Conservation (phyloP, 2,329 filamentous ascomycete genomes). For the Elsinoe necatrix region DNA sequence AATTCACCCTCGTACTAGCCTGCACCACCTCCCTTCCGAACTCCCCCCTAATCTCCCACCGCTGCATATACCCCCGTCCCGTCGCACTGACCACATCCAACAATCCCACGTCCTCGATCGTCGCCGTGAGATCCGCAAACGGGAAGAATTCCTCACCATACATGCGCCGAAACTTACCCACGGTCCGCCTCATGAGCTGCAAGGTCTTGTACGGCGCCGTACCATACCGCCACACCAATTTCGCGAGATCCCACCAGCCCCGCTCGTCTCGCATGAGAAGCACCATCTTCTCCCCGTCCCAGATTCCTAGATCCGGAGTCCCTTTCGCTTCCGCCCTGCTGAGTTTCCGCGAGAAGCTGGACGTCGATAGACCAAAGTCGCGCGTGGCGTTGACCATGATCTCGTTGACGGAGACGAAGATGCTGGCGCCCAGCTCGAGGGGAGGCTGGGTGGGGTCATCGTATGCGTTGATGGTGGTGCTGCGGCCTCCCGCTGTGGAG, state of each 20-base stretch:
- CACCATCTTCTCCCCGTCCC: conserved; percentile 72
- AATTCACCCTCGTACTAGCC: conserved; percentile 86
- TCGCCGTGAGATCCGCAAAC: conserved; percentile 65
- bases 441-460: conserved; percentile 52
- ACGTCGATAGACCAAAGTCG: conserved; percentile 58
- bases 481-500: conserved; percentile 71
- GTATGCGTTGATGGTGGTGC: conserved; percentile 73
- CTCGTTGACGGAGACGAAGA: conserved; percentile 78
- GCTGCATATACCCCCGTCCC: conserved; percentile 61
- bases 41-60: conserved; percentile 55
- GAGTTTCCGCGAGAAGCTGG: conserved; percentile 17
- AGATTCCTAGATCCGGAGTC: conserved; percentile 61
- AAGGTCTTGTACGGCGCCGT: conserved; percentile 65
- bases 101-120: conserved; percentile 59
- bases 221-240: conserved; percentile 80
- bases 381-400: conserved; percentile 69
- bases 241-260: conserved; percentile 71
- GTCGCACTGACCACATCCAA: conserved; percentile 58
- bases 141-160: conserved; percentile 80
- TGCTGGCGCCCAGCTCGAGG: conserved; percentile 82
- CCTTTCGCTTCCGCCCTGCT: conserved; percentile 39
- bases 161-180: conserved; percentile 66
- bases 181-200: conserved; percentile 60
- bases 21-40: conserved; percentile 81
- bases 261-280: conserved; percentile 54